Evolutionary conservation across 148 eudicot species (phyloP).

Genomic region (Nyssa sinensis): DNA sequence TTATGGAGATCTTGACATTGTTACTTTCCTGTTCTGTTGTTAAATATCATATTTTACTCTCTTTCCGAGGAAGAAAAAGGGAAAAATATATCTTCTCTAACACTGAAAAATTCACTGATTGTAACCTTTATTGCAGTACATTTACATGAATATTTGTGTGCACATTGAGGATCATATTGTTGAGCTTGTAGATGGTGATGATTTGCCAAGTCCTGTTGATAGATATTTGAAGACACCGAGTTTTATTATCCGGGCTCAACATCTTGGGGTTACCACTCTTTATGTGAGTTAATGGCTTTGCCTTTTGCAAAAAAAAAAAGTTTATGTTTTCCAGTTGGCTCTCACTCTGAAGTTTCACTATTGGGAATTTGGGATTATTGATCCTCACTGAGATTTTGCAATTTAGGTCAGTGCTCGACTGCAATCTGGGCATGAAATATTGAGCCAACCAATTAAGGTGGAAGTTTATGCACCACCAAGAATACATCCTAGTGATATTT

Average conservation of each 20-base stretch:
- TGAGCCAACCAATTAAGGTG: slow-evolving; percentile 60
- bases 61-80: neutral
- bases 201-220: slow-evolving; percentile 22
- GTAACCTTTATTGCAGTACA: slow-evolving; percentile 41
- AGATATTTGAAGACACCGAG: slow-evolving; percentile 43
- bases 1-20: slow-evolving; percentile 16
- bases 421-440: slow-evolving; percentile 69
- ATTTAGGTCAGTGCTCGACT: slow-evolving; percentile 64
- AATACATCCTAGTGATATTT: slow-evolving; percentile 62
- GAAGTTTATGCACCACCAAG: slow-evolving; percentile 82
- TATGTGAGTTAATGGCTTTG: slow-evolving; percentile 46
- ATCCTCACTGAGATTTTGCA: slow-evolving; percentile 11
- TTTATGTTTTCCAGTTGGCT: slow-evolving; percentile 3
- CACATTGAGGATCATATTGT: slow-evolving; percentile 57
- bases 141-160: slow-evolving; percentile 64
- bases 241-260: slow-evolving; percentile 60
- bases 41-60: neutral
- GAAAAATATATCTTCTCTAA: neutral
- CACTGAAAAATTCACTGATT: neutral
- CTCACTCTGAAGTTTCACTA: neutral
- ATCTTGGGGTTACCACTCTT: slow-evolving; percentile 68
- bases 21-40: slow-evolving; percentile 1
- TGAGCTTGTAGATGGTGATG: slow-evolving; percentile 48
- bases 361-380: neutral
- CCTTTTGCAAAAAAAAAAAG: neutral